phyloP scores from a whole-genome alignment of 768 basidiomycete species.

The Grammothele lineata region DNA sequence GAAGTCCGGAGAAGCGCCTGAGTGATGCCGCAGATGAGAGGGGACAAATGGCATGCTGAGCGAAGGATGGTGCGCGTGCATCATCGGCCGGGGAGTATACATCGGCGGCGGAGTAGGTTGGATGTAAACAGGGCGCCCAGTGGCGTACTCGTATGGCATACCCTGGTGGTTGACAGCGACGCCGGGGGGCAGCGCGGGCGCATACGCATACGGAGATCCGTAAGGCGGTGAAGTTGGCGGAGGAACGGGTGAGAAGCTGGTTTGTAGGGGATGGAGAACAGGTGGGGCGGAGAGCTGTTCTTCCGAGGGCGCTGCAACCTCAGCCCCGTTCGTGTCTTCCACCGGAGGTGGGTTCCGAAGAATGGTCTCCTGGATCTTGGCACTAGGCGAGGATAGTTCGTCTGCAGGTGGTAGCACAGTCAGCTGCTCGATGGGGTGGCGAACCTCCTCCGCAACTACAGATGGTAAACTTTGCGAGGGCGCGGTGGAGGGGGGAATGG shows the following conservation, averaged over 20 bases:
- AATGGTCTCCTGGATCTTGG: constrained; percentile 45
- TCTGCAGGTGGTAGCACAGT: constrained; percentile 4
- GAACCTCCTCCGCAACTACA: not conserved
- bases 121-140: constrained; percentile 75
- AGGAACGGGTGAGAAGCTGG: constrained; percentile 35
- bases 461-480: constrained; percentile 12
- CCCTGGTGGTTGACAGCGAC: constrained; percentile 72
- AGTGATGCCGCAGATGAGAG: constrained; percentile 55
- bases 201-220: constrained; percentile 64
- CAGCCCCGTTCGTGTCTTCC: constrained; percentile 13
- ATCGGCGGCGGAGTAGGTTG: constrained; percentile 51
- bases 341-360: constrained; percentile 33
- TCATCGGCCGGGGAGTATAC: constrained; percentile 64
- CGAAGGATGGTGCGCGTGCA: constrained; percentile 50
- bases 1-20: constrained; percentile 62
- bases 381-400: constrained; percentile 13
- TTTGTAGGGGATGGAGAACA: constrained; percentile 40
- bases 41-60: constrained; percentile 48
- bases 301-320: constrained; percentile 4
- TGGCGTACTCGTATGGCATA: constrained; percentile 77
- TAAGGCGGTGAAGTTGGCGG: constrained; percentile 52
- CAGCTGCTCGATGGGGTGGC: constrained; percentile 8
- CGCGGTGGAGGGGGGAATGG: not conserved
- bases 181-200: constrained; percentile 56
- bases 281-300: constrained; percentile 29